Evolutionary conservation across 495 filamentous ascomycete genomes (phyloP), one percentile per base, ranked within the genome.

Genomic region (Daldinia caldariorum): DNA sequence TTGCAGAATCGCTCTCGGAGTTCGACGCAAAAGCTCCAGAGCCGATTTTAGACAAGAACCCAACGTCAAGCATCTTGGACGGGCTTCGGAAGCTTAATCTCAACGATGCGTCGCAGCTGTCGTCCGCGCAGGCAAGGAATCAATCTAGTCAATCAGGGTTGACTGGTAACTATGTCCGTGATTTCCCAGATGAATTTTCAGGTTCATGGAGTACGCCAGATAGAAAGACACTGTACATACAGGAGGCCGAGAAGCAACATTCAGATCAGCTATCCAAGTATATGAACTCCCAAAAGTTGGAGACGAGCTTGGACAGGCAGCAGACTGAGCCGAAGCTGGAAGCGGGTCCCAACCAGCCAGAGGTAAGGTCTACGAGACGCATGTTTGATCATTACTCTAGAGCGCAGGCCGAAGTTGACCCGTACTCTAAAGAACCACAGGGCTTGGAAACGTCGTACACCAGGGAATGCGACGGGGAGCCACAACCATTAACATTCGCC

Each of bases 131-230:
- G 14, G 34, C 35, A 8, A 31, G 7, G 12, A 0, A 29, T 32
- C 45, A 2, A 47, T 12, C 22, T 13, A 34, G 56, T 32, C 60
- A 76, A 54, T n/a, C 6, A 6, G 22, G 18, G 14, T 62, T 86
- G 37, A 81, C 78, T 20, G 83, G 82, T 3, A 83, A 80, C 56
- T 82, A 77, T 66, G 76, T 77, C 10, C 79, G 78, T 13, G 81
- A 84, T 69, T 84, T 84, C 53, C 80, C 83, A 0, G 80, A 82
- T 50, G 83, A 84, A 3, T 82, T 82, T 57, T 71, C 79, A 16
- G 66, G 65, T 6, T 69, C 75, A n/a, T 83, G 81, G 82, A 64
- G 66, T 39, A 31, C 56, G 3, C 63, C 60, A 51, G 57, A 49
- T 31, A 39, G 66, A 51, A 50, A 43, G 31, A 58, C 41, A 22